phyloP scores from a whole-genome alignment of 371 early-diverging fungal species.

The Lichtheimia hyalospora region DNA sequence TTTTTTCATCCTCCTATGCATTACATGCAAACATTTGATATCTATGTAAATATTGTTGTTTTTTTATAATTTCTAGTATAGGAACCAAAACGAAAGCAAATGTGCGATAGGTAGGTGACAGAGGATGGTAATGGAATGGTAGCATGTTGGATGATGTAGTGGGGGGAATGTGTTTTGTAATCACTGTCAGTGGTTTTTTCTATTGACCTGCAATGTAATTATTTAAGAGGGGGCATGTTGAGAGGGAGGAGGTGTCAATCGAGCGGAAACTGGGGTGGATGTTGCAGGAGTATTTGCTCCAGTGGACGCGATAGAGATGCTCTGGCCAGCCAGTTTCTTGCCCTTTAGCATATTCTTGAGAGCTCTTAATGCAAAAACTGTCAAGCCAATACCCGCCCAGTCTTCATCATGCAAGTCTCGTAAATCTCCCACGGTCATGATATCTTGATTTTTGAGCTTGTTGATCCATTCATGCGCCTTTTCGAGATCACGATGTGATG shows the following conservation, averaged over 20 bases:
- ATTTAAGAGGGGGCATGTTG: not conserved
- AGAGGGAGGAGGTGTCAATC: not conserved
- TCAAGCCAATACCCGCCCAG: conserved; percentile 77
- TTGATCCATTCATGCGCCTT: conserved; percentile 77
- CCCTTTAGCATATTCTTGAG: conserved; percentile 79
- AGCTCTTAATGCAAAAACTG: conserved; percentile 87
- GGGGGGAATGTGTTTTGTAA: too few species aligned
- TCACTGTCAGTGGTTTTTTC: too few species aligned
- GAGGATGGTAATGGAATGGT: too few species aligned
- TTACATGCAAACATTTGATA: too few species aligned
- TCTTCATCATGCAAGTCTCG: conserved; percentile 78
- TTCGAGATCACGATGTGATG: conserved; percentile 66
- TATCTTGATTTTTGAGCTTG: conserved; percentile 73
- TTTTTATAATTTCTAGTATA: too few species aligned
- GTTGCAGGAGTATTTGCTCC: not conserved
- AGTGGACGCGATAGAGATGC: conserved; percentile 3
- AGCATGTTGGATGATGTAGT: too few species aligned
- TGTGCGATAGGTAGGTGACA: too few species aligned
- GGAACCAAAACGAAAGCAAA: too few species aligned
- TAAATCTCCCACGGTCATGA: conserved; percentile 82
- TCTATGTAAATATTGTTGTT: too few species aligned
- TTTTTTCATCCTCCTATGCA: too few species aligned
- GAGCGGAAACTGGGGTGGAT: not conserved
- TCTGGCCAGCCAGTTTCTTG: conserved; percentile 31
- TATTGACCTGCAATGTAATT: conserved; percentile 2